phyloP scores from a whole-genome alignment of 2,329 filamentous ascomycete genomes.

The Alternaria brassicicola region DNA sequence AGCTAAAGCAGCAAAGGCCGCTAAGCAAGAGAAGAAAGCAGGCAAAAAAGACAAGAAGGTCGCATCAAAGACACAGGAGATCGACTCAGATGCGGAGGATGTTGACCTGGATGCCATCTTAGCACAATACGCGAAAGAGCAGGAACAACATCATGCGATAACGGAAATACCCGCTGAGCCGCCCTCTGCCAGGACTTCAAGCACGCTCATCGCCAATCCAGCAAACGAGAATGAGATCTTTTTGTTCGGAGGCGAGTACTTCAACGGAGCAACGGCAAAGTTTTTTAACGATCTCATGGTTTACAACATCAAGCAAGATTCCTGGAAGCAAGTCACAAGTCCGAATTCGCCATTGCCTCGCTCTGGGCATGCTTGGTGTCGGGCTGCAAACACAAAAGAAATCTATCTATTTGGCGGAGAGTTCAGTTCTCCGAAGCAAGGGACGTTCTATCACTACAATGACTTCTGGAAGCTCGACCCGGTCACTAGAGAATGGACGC shows the following conservation, averaged over 20 bases:
- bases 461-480: slow-evolving; percentile 97
- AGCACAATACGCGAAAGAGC: slow-evolving; percentile 86
- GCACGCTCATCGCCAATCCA: slow-evolving; percentile 83
- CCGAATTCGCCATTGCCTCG: slow-evolving; percentile 90
- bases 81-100: slow-evolving; percentile 89
- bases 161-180: slow-evolving; percentile 78
- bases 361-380: slow-evolving; percentile 93
- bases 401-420: slow-evolving; percentile 96
- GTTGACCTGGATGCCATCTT: slow-evolving; percentile 92
- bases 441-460: slow-evolving; percentile 98
- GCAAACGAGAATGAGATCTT: slow-evolving; percentile 86
- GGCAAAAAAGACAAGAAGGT: slow-evolving; percentile 77
- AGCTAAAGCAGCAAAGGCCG: slow-evolving; percentile 60
- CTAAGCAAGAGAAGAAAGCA: slow-evolving; percentile 88
- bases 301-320: slow-evolving; percentile 79
- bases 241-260: slow-evolving; percentile 93
- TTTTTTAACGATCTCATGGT: slow-evolving; percentile 72
- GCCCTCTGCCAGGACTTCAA: slow-evolving; percentile 78
- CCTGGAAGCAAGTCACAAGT: slow-evolving; percentile 89
- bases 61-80: slow-evolving; percentile 72
- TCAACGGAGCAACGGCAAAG: slow-evolving; percentile 82
- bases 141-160: slow-evolving; percentile 92
- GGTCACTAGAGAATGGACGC: slow-evolving; percentile 83
- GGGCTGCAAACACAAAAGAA: slow-evolving; percentile 81
- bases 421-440: slow-evolving; percentile 95